Conservation (phyloP, 768 basidiomycete species). For the Boletus reticuloceps region DNA sequence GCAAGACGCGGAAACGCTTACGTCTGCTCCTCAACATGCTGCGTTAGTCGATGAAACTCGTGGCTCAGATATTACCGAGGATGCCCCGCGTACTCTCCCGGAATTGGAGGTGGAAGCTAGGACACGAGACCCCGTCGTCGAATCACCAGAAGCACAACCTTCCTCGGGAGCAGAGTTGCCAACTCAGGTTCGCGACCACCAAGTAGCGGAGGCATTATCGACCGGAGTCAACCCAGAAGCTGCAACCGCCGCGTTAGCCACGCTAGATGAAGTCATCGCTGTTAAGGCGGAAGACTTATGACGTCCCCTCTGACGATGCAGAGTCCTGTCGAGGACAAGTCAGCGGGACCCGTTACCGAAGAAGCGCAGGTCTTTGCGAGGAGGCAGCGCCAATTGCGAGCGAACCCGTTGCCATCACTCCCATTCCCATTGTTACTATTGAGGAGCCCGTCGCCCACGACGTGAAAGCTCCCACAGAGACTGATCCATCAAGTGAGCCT, state of each 20-base stretch:
- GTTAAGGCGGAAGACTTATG: neutral
- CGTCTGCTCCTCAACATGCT: neutral
- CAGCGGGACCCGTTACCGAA: neutral
- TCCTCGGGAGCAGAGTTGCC: neutral
- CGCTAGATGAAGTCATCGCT: neutral
- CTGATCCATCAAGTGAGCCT: neutral
- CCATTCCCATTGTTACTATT: neutral
- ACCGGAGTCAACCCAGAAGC: conserved; percentile 3
- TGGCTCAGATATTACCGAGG: neutral
- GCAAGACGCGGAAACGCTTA: neutral
- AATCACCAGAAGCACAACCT: neutral
- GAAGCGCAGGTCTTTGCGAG: neutral
- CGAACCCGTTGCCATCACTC: neutral
- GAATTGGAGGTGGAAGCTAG: neutral
- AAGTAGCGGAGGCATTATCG: neutral
- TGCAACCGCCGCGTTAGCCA: neutral
- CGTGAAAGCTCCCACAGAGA: conserved; percentile 2
- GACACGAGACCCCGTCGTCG: neutral
- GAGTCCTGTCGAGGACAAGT: neutral
- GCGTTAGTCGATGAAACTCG: conserved; percentile 6
- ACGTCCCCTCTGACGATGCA: neutral
- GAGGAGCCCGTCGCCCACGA: conserved; percentile 4
- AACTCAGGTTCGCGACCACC: neutral
- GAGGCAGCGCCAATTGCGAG: neutral
- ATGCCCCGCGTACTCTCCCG: neutral